These are phyloP conservation scores for Endotrypanum monterogeii DNA, from an alignment of 208 protist genomes.

Conservation along the genomic window DNA sequence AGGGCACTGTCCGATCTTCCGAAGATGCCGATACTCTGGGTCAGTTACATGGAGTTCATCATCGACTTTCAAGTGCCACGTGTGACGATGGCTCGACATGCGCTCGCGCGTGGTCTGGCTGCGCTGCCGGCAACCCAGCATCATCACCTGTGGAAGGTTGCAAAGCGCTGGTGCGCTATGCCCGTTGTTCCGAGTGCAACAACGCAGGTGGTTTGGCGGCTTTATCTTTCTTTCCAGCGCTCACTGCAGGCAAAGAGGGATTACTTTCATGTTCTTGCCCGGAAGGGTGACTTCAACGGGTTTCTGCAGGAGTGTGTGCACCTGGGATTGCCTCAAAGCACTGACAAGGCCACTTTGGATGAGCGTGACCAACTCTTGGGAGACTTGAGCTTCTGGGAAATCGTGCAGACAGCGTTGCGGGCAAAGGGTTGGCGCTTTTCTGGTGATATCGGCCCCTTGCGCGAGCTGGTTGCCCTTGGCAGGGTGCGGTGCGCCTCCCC, in stretches of 20 bases:
- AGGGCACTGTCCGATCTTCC: conserved; percentile 70
- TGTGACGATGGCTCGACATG: conserved; percentile 67
- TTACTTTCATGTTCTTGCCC: conserved; percentile 66
- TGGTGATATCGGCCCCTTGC: conserved; percentile 38
- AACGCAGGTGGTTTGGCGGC: conserved; percentile 54
- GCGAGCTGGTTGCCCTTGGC: conserved; percentile 49
- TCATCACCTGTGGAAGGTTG: conserved; percentile 67
- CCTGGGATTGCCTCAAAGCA: conserved; percentile 22
- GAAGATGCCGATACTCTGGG: conserved; percentile 80
- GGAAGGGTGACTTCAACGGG: conserved; percentile 43
- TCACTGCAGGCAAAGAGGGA: conserved; percentile 45
- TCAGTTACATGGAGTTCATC: conserved; percentile 71
- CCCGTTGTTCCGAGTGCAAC: conserved; percentile 55
- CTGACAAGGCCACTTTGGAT: conserved; percentile 6
- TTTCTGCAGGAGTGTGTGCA: conserved; percentile 62
- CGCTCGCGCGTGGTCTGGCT: conserved; percentile 46
- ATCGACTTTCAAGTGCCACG: conserved; percentile 42
- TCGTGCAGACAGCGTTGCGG: conserved; percentile 54
- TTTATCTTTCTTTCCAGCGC: conserved; percentile 64
- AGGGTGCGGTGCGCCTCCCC: conserved; percentile 51
- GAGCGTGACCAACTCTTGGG: conserved; percentile 32
- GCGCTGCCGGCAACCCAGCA: conserved; percentile 81
- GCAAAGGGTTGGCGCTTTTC: conserved; percentile 47
- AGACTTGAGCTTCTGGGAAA: conserved; percentile 72
- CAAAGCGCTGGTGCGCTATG: conserved; percentile 46